A percentile compares a stretch with the other conserved stretches of the same genome.
Conservation (phyloP, 177 flowering plant species). For the Vitis hybrid region DNA sequence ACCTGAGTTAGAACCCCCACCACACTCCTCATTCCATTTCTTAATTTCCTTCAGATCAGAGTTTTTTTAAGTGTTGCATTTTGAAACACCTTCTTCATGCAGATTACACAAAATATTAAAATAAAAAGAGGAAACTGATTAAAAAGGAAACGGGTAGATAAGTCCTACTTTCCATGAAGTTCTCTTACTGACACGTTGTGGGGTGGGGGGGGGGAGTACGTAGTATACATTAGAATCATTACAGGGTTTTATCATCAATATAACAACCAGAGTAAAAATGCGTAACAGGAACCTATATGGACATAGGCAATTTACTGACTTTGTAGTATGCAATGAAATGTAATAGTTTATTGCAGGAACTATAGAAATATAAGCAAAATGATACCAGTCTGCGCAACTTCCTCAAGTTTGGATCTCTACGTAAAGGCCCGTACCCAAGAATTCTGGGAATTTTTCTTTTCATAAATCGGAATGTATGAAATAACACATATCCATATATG, state of each 20-base stretch:
- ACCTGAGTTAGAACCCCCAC: no score
- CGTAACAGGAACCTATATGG: background rate
- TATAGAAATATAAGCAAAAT: slow-evolving; percentile 9
- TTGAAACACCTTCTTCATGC: no score
- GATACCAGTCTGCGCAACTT: slow-evolving; percentile 75
- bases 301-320: background rate
- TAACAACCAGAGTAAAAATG: background rate
- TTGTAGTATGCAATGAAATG: background rate
- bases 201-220: no score
- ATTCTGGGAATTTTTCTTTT: slow-evolving; percentile 60
- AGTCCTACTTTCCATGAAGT: no score
- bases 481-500: slow-evolving; percentile 61
- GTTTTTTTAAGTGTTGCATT: no score
- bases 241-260: background rate
- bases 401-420: slow-evolving; percentile 63
- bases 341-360: background rate
- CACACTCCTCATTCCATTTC: no score
- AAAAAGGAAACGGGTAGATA: no score
- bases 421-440: slow-evolving; percentile 73
- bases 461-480: slow-evolving; percentile 51
- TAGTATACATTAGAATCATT: background rate
- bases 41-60: no score
- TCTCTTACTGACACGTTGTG: no score
- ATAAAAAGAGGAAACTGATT: no score
- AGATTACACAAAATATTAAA: no score